Conservation (phyloP, 192 early-diverging fungal species). For the Mortierella alpina region DNA sequence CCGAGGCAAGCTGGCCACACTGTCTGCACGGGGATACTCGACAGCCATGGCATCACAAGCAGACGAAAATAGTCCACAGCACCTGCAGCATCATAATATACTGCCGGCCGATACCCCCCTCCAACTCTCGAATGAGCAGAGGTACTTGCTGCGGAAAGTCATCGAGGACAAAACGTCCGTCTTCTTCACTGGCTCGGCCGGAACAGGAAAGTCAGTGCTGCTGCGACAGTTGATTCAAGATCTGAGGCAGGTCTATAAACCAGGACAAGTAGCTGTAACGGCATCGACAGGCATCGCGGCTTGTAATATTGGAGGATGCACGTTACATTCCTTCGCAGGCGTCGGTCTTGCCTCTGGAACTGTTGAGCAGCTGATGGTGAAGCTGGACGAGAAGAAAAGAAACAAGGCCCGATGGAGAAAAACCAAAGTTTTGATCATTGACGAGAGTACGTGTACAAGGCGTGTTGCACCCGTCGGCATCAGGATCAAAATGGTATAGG, state of each 20-base stretch:
- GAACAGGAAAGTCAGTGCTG: constrained; percentile 58
- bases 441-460: constrained; percentile 62
- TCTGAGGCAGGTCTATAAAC: constrained; percentile 32
- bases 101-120: constrained; percentile 4
- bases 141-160: constrained; percentile 70
- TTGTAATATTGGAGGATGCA: constrained; percentile 67
- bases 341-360: constrained; percentile 68
- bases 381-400: constrained; percentile 20
- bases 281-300: constrained; percentile 72
- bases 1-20: too few species aligned
- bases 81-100: background rate
- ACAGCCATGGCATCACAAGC: too few species aligned
- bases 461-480: background rate
- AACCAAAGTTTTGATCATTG: constrained; percentile 76
- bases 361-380: constrained; percentile 35
- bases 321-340: constrained; percentile 70
- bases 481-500: background rate
- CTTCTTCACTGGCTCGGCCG: constrained; percentile 72
- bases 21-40: too few species aligned
- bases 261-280: constrained; percentile 63
- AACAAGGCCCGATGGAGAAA: constrained; percentile 66
- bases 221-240: constrained; percentile 55
- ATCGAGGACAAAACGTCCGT: constrained; percentile 65
- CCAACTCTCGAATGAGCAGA: constrained; percentile 66
- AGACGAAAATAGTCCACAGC: too few species aligned